Evolutionary conservation across 768 basidiomycete genomes (phyloP).

Genomic region (Rossbeevera mucosa): DNA sequence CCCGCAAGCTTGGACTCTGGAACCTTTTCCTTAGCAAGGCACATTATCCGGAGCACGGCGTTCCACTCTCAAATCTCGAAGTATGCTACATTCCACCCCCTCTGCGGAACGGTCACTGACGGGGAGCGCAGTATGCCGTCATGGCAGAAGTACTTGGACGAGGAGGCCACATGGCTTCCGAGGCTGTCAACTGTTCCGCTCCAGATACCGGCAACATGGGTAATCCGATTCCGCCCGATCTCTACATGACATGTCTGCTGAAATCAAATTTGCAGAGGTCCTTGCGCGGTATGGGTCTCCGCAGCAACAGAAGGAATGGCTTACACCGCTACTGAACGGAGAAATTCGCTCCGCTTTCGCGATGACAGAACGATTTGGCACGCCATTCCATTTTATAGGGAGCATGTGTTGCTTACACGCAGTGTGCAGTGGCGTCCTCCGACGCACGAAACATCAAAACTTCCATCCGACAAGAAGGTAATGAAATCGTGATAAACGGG

Average conservation of each 20-base stretch:
- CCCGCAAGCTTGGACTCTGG: constrained; percentile 89
- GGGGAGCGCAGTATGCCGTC: constrained; percentile 72
- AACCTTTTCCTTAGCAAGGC: constrained; percentile 94
- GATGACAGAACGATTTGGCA: constrained; percentile 94
- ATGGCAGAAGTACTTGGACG: constrained; percentile 96
- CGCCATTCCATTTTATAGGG: background rate
- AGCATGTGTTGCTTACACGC: constrained; percentile 9
- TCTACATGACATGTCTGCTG: background rate
- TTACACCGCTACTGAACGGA: constrained; percentile 82
- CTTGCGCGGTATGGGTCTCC: constrained; percentile 90
- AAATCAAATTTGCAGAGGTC: constrained; percentile 61
- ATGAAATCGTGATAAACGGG: constrained; percentile 89
- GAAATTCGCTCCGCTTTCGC: constrained; percentile 92
- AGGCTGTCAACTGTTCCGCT: constrained; percentile 90
- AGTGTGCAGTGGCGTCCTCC: constrained; percentile 67
- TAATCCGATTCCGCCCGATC: constrained; percentile 22
- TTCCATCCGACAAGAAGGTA: constrained; percentile 75
- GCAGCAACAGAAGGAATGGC: constrained; percentile 89
- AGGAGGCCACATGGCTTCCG: constrained; percentile 74
- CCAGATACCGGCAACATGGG: constrained; percentile 99
- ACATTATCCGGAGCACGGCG: constrained; percentile 87
- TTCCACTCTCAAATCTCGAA: constrained; percentile 91
- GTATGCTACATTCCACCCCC: constrained; percentile 36
- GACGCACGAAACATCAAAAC: constrained; percentile 95
- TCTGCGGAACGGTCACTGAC: background rate